These are phyloP conservation scores for Helianthus tuberosus DNA, from an alignment of 129 eudicot species.

Conservation along the genomic window DNA sequence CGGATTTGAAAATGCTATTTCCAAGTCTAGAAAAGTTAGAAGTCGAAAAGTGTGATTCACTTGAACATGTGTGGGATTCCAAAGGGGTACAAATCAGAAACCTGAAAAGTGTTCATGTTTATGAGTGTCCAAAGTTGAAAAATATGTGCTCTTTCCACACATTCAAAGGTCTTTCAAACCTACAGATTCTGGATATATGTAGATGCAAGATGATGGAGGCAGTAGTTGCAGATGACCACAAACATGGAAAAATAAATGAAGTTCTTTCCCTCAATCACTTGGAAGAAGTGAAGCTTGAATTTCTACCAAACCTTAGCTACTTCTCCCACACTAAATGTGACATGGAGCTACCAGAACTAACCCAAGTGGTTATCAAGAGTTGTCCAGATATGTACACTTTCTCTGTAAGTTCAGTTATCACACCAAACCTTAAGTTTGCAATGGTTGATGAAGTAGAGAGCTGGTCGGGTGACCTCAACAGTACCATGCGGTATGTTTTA, in stretches of 20 bases:
- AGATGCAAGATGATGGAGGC: conserved; percentile 38
- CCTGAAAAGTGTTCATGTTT: conserved; percentile 25
- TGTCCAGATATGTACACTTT: conserved; percentile 35
- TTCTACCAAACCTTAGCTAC: conserved; percentile 23
- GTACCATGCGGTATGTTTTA: conserved; percentile 20
- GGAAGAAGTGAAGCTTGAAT: conserved; percentile 29
- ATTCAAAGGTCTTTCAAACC: conserved; percentile 34
- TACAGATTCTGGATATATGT: conserved; percentile 26
- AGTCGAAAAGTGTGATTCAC: conserved; percentile 39
- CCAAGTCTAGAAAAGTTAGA: conserved; percentile 36
- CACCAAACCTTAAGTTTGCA: conserved; percentile 31
- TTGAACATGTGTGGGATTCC: conserved; percentile 36
- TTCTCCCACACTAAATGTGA: conserved; percentile 32
- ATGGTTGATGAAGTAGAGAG: conserved; percentile 14
- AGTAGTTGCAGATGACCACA: conserved; percentile 30
- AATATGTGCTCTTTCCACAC: conserved; percentile 33
- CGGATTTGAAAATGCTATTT: conserved; percentile 27
- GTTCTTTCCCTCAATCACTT: conserved; percentile 19
- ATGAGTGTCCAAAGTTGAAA: conserved; percentile 32
- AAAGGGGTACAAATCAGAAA: conserved; percentile 33
- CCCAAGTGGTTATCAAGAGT: conserved; percentile 19
- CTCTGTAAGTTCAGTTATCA: conserved; percentile 32
- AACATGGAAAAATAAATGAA: conserved; percentile 10
- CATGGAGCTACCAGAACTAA: conserved; percentile 31
- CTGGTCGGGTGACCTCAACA: conserved; percentile 36